A percentile compares a stretch with the other conserved stretches of the same genome.
Evolutionary conservation across 805 yeast species (phyloP).

Genomic region (Yamadazyma nakazawae): DNA sequence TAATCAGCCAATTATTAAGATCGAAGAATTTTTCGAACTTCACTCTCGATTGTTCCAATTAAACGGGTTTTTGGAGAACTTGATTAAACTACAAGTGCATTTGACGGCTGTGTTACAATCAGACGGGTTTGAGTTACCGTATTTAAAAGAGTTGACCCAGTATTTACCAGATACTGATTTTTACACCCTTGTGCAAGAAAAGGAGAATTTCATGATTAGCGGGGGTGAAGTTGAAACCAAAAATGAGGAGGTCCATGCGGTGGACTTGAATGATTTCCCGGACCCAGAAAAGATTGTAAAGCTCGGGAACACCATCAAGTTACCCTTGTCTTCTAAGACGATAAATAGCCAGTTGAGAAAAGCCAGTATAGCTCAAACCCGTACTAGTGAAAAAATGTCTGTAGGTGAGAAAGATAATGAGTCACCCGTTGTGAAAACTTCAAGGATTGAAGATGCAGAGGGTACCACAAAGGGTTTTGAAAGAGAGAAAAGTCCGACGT

Average conservation of each 20-base stretch:
- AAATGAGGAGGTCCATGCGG: conserved; percentile 1
- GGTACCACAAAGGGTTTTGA: background rate
- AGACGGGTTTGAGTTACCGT: conserved; percentile 18
- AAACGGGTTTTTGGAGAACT: conserved; percentile 27
- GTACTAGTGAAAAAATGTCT: too few species aligned
- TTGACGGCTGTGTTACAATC: conserved; percentile 19
- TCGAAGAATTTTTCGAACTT: conserved; percentile 26
- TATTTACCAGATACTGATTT: conserved; percentile 24
- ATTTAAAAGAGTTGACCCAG: conserved; percentile 20
- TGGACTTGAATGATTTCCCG: conserved; percentile 11
- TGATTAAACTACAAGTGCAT: conserved; percentile 22
- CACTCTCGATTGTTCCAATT: conserved; percentile 25
- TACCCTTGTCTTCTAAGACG: conserved; percentile 29
- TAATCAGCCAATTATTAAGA: conserved; percentile 26
- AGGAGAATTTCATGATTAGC: conserved; percentile 27
- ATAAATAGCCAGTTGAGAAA: conserved; percentile 24
- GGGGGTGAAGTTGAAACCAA: conserved; percentile 17
- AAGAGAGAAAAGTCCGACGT: background rate
- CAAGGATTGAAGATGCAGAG: background rate
- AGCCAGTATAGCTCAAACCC: conserved; percentile 9
- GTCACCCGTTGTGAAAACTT: background rate
- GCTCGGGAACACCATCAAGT: conserved; percentile 25
- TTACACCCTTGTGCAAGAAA: conserved; percentile 29
- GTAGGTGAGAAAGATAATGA: background rate
- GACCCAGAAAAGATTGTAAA: conserved; percentile 26